Percentiles rank a stretch among this genome's conserved stretches.
These are phyloP conservation scores for Sapria himalayana DNA, from an alignment of 345 rosid species.

Conservation along the genomic window DNA sequence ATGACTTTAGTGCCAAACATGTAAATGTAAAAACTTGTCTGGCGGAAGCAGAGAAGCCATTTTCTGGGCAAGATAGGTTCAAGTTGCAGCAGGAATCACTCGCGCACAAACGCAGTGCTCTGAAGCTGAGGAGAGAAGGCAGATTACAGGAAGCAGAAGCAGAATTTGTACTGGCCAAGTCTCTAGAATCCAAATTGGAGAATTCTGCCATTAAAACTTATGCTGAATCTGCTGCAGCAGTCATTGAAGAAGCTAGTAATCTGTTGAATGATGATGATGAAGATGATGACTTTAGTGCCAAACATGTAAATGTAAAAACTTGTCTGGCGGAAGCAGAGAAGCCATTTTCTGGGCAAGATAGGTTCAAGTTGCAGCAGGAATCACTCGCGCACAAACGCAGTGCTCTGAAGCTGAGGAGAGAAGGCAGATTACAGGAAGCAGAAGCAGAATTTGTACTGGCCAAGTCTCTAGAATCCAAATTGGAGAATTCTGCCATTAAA, in stretches of 20 bases:
- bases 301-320: too few species aligned
- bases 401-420: constrained; percentile 72
- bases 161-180: constrained; percentile 71
- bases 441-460: constrained; percentile 83
- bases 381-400: constrained; percentile 68
- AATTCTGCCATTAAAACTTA: constrained; percentile 26
- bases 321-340: too few species aligned
- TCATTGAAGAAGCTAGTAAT: too few species aligned
- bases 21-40: too few species aligned
- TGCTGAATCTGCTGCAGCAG: constrained; percentile 15
- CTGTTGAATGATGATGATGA: too few species aligned
- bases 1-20: too few species aligned
- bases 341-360: constrained; percentile 55
- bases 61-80: constrained; percentile 66
- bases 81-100: constrained; percentile 81
- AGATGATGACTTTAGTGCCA: too few species aligned
- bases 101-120: constrained; percentile 63
- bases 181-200: constrained; percentile 70
- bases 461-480: constrained; percentile 64
- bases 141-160: constrained; percentile 72
- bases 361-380: constrained; percentile 74
- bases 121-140: constrained; percentile 77
- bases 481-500: constrained; percentile 35
- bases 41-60: too few species aligned
- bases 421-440: constrained; percentile 68